Evolutionary conservation across 2,329 filamentous ascomycete species (phyloP).

Genomic region (Domatiomyces catenatus): DNA sequence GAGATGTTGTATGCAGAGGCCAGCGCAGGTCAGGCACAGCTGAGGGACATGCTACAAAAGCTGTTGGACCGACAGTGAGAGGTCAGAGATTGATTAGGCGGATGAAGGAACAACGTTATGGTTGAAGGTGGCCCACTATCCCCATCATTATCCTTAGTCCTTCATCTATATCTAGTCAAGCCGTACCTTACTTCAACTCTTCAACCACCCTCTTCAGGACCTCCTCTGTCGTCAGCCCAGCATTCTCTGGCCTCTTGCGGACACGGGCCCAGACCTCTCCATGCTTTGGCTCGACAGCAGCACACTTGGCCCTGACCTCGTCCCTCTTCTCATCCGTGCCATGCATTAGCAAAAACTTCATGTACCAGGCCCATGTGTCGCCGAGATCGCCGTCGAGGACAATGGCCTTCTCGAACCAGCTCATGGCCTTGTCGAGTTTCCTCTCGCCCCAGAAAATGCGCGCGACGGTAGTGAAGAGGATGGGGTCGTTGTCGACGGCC

Average conservation of each 20-base stretch:
- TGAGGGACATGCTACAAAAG: too few species aligned
- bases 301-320: conserved; percentile 69
- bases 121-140: too few species aligned
- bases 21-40: too few species aligned
- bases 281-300: conserved; percentile 72
- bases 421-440: conserved; percentile 80
- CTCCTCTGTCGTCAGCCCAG: conserved; percentile 59
- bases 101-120: too few species aligned
- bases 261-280: conserved; percentile 83
- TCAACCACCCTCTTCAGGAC: conserved; percentile 64
- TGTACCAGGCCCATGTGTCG: conserved; percentile 97
- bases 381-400: conserved; percentile 73
- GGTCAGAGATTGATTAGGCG: neutral
- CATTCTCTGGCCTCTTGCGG: conserved; percentile 73
- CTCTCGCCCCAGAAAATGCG: conserved; percentile 94
- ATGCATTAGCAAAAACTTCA: conserved; percentile 81
- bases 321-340: conserved; percentile 83
- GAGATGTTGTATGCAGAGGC: too few species aligned
- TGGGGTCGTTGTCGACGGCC: conserved; percentile 83
- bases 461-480: conserved; percentile 78
- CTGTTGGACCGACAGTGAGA: neutral
- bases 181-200: conserved; percentile 31
- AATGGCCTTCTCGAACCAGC: conserved; percentile 94
- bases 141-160: too few species aligned
- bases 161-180: too few species aligned